Base-by-base conservation (phyloP, 371 early-diverging fungal genomes). In the Capillidium heterosporum region DNA sequence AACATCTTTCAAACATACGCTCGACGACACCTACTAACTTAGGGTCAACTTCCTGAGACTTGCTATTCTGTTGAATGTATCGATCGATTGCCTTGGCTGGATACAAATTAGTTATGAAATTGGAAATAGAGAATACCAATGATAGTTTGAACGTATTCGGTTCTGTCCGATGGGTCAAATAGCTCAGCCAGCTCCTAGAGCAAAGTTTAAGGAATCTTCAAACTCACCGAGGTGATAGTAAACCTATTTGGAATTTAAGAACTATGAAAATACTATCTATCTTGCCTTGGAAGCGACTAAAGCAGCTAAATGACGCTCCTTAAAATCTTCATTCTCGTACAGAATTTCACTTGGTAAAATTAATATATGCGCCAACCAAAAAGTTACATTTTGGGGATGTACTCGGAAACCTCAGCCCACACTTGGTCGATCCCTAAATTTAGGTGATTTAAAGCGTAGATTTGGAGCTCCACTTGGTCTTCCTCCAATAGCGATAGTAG, bases 351-450 rank as follows among this genome's bases (percentile, higher is more conserved):
- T 90, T 65, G 10, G 19, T 21, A 31, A 21, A 17, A 23, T 27
- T 40, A n/a, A 49, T 11, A 47, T 32, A 32, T n/a, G n/a, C 27
- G 10, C 26, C 26, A 11, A 19, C 13, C 5, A 23, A 3, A 41
- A 28, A 48, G 71, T 66, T 76, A 89, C 88, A 95, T 95, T 70
- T 90, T 90, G 5, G 91, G 76, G 50, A 95, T 80, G 10, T 85
- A 77, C 64, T 97, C 98, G 29, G 95, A 78, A 57, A 95, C 90
- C 66, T 96, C 98, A 17, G 93, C 85, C 98, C 98, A 97, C 67
- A 94, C 95, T 60, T 84, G 81, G 72, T 91, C 89, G 48, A 94
- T 89, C 57, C 91, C 68, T 13, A 67, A 66, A 65, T 93, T 80
- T 39, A 97, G 81, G 72, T 86, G 80, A 59, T 87, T 67, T 43